Percentiles rank a stretch among this genome's conserved stretches.
phyloP scores from a whole-genome alignment of 305 asterid species.

The Caryopteris hybrid region DNA sequence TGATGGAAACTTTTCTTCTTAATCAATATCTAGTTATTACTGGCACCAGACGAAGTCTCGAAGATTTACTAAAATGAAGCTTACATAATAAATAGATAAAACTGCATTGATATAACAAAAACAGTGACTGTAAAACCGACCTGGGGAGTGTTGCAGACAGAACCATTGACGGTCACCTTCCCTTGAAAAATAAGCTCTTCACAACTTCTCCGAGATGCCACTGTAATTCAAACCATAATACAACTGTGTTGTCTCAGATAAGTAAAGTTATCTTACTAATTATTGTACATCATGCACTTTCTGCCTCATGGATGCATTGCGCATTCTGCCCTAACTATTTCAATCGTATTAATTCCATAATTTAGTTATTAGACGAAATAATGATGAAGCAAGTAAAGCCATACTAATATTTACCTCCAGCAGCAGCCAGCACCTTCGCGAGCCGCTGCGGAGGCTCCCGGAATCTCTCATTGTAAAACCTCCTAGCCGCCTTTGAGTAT shows the following conservation, averaged over 20 bases:
- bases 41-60: background rate
- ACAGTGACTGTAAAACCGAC: conserved; percentile 30
- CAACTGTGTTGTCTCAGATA: background rate
- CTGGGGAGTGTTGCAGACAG: conserved; percentile 92
- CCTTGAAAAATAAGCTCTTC: conserved; percentile 92
- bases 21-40: conserved; percentile 7
- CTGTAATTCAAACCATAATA: conserved; percentile 42
- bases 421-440: conserved; percentile 87
- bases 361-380: background rate
- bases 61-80: background rate
- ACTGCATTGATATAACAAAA: background rate
- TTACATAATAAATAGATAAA: background rate
- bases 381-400: background rate
- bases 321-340: background rate
- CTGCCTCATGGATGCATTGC: background rate
- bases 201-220: conserved; percentile 95
- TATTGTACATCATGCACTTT: background rate
- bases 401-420: conserved; percentile 63
- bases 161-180: conserved; percentile 91
- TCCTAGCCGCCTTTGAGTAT: conserved; percentile 92
- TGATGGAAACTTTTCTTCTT: background rate
- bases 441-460: conserved; percentile 86
- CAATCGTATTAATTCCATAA: background rate
- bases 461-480: conserved; percentile 85
- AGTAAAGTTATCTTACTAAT: background rate